Evolutionary conservation across 208 protist genomes (phyloP).

Genomic region (Histomonas meleagridis): DNA sequence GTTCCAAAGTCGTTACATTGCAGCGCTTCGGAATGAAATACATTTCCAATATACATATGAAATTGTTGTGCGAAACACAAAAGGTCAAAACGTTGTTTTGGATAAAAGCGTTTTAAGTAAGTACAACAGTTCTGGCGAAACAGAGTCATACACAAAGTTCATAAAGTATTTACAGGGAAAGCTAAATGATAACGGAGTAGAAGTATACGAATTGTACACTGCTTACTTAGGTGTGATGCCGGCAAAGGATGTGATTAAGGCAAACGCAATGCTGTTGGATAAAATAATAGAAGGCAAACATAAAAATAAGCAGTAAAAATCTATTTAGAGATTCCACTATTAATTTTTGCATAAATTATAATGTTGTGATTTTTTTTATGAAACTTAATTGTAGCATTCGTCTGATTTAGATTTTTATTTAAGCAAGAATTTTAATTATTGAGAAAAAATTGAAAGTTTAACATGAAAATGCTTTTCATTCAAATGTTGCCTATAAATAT

Average conservation of each 20-base stretch:
- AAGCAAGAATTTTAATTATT: too few relatives aligned
- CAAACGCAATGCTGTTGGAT: neutral
- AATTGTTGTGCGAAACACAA: neutral
- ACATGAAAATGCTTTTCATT: too few relatives aligned
- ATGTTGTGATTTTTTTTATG: too few relatives aligned
- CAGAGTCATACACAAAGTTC: neutral
- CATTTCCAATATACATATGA: conserved; percentile 18
- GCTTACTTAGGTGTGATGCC: conserved; percentile 3
- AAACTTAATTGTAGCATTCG: too few relatives aligned
- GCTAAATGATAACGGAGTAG: neutral
- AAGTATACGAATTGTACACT: neutral
- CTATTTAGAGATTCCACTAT: too few relatives aligned
- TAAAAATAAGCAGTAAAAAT: too few relatives aligned
- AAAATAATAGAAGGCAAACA: too few relatives aligned
- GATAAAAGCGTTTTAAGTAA: neutral
- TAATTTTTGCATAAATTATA: too few relatives aligned
- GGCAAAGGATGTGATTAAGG: neutral
- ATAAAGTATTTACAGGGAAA: neutral
- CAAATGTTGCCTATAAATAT: too few relatives aligned
- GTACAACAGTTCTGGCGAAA: neutral
- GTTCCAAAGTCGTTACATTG: neutral
- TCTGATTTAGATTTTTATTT: too few relatives aligned
- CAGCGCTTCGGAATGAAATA: neutral
- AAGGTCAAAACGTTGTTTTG: neutral
- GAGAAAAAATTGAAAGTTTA: too few relatives aligned